Evolutionary conservation across 2,329 filamentous ascomycete genomes (phyloP), one percentile per base, ranked within the genome.

Genomic region (Corinectria fuckeliana): DNA sequence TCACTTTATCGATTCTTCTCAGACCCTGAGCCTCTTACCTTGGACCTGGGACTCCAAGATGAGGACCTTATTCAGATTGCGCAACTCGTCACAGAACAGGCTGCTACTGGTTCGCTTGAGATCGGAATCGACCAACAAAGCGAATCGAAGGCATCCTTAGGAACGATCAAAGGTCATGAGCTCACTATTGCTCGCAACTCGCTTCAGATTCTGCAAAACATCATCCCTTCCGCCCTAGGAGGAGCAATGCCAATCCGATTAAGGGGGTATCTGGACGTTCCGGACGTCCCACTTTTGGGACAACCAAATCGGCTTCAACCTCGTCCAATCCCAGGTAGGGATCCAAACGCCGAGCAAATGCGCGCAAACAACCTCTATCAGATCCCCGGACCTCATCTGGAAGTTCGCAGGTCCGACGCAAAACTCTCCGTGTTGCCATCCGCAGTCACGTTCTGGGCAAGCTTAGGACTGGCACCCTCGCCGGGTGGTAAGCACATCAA

Each of bases 401-500:
- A 91, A 64, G 80, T 96, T 10, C 88, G 88, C 48, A 83, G 91
- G 52, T 85, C 87, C 18, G 89, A 92, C 36, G 82, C 83, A 2
- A 85, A 84, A 47, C 83, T 93, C 56, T 91, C 92, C 10, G 80
- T 96, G 36, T 79, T 94, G 20, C 90, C 92, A 2, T 85, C 91
- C 1, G 89, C 91, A 0, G 78, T 94, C 18, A 78, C 83, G 1
- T 96, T 95, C 70, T 96, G 92, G 92, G 91, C 95, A 71, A 88
- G 88, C 45, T 78, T 96, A 16, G 90, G 91, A 0, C 81, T 96
- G 2, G 86, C 86, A 2, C 92, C 92, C 3, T 85, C 86, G 8
- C 86, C 86, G 58, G 90, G 91, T 0, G 71, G 80, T 7, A 96
- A 96, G 73, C 86, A 94, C 61, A 78, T 95, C 26, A 82, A 84